phyloP scores from a whole-genome alignment of 2,329 filamentous ascomycete species.

The Cytospora chrysosperma region DNA sequence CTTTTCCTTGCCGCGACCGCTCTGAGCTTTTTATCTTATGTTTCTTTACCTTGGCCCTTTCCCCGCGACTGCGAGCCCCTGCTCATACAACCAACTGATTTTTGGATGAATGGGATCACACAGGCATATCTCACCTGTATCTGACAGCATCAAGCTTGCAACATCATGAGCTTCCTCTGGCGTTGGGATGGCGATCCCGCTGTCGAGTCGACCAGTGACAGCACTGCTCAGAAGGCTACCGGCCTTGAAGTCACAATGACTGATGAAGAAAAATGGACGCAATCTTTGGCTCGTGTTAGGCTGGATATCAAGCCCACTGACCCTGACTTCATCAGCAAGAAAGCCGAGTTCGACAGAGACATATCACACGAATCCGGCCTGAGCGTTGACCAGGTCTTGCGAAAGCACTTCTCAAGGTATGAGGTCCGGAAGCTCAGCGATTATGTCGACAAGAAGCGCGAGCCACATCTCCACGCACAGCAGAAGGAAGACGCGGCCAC shows the following conservation, averaged over 20 bases:
- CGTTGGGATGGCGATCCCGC: background rate
- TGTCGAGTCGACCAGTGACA: background rate
- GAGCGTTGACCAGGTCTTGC: constrained; percentile 1
- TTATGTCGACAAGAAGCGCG: constrained; percentile 9
- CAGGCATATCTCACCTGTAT: background rate
- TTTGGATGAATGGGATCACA: background rate
- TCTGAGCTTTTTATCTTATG: background rate
- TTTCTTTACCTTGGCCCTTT: background rate
- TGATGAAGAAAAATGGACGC: background rate
- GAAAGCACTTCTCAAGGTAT: constrained; percentile 1
- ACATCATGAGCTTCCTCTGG: background rate
- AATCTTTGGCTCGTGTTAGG: constrained; percentile 2
- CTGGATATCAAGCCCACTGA: background rate
- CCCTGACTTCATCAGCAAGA: background rate
- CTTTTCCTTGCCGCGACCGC: background rate
- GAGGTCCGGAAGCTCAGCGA: constrained; percentile 5
- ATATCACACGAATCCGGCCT: background rate
- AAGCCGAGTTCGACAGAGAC: background rate
- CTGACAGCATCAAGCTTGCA: background rate
- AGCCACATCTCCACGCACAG: background rate
- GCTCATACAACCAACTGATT: background rate
- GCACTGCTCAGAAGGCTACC: background rate
- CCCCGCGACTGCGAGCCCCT: background rate
- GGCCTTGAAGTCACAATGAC: background rate
- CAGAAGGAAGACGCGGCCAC: background rate